These are phyloP conservation scores for Chloranthus sessilifolius DNA, from an alignment of 164 flowering plant genomes.

Conservation along the genomic window DNA sequence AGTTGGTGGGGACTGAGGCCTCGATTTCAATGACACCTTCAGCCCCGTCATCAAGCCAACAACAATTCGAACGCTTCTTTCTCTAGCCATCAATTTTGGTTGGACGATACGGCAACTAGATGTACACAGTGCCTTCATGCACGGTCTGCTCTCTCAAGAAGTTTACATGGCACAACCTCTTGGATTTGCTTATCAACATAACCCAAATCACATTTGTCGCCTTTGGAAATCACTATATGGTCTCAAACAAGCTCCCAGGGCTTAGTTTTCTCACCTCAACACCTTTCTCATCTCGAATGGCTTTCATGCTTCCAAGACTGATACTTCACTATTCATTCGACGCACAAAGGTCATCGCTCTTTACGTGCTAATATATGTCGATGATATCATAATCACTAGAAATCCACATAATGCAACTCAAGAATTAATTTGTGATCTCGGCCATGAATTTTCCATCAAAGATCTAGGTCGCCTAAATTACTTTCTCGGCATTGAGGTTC, in stretches of 20 bases:
- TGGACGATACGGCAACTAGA: not conserved
- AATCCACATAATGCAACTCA: too few relatives aligned
- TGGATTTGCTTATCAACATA: not conserved
- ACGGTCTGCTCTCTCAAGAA: not conserved
- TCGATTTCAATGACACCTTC: too few relatives aligned
- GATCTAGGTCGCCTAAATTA: too few relatives aligned
- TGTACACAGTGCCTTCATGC: not conserved
- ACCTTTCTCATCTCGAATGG: conserved; percentile 1
- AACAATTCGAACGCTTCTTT: too few relatives aligned
- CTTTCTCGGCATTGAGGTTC: too few relatives aligned
- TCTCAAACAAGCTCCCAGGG: not conserved
- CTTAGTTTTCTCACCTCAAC: not conserved
- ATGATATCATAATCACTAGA: not conserved
- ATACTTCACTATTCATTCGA: not conserved
- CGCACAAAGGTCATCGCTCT: not conserved
- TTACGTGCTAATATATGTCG: not conserved
- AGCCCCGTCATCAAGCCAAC: too few relatives aligned
- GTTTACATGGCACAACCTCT: conserved; percentile 1
- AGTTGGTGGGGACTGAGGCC: too few relatives aligned
- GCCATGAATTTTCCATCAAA: not conserved
- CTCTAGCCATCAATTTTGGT: too few relatives aligned
- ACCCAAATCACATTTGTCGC: not conserved
- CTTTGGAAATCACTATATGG: not conserved
- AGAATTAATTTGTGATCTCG: not conserved
- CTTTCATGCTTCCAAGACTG: not conserved